Conservation (phyloP, 179 eudicot species). For the Vitellaria paradoxa region DNA sequence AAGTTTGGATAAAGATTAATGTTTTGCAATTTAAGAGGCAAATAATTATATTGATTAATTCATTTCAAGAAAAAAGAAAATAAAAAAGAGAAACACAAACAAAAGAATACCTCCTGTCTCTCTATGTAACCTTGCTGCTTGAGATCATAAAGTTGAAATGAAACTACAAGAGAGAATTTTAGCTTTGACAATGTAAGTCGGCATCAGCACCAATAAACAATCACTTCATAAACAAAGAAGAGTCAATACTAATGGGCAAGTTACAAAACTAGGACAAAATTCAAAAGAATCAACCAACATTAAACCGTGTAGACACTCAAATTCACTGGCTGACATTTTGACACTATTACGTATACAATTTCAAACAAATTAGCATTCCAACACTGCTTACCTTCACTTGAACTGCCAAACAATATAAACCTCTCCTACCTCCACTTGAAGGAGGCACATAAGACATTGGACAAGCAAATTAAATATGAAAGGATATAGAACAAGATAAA, state of each 20-base stretch:
- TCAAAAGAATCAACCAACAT: neutral
- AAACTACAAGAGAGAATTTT: constrained; percentile 46
- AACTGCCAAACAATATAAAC: neutral
- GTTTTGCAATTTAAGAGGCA: neutral
- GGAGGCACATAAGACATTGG: neutral
- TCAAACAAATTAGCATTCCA: neutral
- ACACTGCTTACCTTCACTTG: neutral
- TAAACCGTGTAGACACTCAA: neutral
- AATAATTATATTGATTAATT: neutral
- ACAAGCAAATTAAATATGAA: neutral
- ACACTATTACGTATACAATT: neutral
- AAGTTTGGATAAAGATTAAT: neutral
- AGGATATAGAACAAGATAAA: neutral
- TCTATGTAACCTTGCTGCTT: constrained; percentile 91
- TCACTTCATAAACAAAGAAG: neutral
- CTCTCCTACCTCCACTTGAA: neutral
- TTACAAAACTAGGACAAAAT: neutral
- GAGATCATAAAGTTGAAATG: constrained; percentile 83
- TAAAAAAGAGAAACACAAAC: no score
- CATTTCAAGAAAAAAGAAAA: neutral
- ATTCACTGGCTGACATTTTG: neutral
- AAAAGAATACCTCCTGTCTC: constrained; percentile 62
- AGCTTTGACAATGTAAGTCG: neutral
- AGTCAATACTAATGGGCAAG: neutral
- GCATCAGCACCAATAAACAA: neutral